phyloP scores from a whole-genome alignment of 225 moss, liverwort and hornwort genomes.

The Lunularia cruciata region DNA sequence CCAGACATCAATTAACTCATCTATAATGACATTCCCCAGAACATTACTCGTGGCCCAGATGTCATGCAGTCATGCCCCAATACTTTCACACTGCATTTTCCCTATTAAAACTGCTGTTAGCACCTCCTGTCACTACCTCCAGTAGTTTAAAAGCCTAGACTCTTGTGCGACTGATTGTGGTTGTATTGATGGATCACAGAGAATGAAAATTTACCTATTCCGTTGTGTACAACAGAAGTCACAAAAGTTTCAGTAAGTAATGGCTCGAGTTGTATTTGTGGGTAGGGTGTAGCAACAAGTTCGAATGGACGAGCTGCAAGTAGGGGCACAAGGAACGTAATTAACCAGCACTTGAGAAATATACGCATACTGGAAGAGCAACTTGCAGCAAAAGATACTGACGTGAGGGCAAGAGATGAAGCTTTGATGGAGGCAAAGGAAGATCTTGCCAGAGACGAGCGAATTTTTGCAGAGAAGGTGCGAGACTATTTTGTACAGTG shows the following conservation, averaged over 20 bases:
- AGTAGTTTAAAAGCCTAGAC: no score
- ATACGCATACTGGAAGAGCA: constrained; percentile 65
- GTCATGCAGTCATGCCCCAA: no score
- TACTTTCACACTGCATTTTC: no score
- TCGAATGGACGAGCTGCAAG: constrained; percentile 48
- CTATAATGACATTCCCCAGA: neutral
- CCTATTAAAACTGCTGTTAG: no score
- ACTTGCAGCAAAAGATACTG: constrained; percentile 61
- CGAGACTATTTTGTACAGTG: neutral
- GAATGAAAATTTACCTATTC: neutral
- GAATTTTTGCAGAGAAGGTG: constrained; percentile 86
- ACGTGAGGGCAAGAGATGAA: constrained; percentile 66
- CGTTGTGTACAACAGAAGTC: neutral
- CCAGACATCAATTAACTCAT: neutral
- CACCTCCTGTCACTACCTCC: no score
- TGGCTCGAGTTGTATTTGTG: neutral
- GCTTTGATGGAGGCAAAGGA: constrained; percentile 67
- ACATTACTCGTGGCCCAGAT: neutral
- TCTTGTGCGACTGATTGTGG: neutral
- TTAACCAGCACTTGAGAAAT: constrained; percentile 70
- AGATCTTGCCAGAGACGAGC: constrained; percentile 79
- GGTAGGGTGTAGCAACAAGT: constrained; percentile 46
- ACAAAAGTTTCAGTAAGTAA: neutral
- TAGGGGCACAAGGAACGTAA: constrained; percentile 62
- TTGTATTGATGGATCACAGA: neutral